Percentiles rank a stretch among this genome's conserved stretches.
Conservation (phyloP, 1,284 basidiomycete genomes). For the Bothia castanella region DNA sequence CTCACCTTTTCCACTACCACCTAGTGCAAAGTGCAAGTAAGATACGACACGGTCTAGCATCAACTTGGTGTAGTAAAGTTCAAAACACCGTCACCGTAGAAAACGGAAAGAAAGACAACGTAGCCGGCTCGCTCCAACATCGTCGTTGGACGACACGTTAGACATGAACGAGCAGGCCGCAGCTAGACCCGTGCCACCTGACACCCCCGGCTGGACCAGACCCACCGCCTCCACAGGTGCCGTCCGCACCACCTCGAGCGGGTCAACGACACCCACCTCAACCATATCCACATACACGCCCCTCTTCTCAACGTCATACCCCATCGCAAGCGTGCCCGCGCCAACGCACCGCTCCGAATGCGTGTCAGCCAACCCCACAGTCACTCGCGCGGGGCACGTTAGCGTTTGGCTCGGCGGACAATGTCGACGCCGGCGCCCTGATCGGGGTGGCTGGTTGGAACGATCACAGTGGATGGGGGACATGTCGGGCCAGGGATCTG, state of each 20-base stretch:
- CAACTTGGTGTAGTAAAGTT: too few relatives aligned
- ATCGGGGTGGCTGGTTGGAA: conserved; percentile 92
- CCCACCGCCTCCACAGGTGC: conserved; percentile 86
- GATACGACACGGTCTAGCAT: too few relatives aligned
- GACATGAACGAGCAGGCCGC: too few relatives aligned
- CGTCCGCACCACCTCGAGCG: conserved; percentile 88
- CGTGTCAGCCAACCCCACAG: conserved; percentile 88
- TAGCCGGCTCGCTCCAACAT: too few relatives aligned
- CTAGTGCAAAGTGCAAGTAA: too few relatives aligned
- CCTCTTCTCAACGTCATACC: conserved; percentile 90
- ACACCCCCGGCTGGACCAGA: too few relatives aligned
- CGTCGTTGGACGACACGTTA: too few relatives aligned
- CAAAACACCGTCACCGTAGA: too few relatives aligned
- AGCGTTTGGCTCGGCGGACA: conserved; percentile 88
- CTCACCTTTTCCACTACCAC: too few relatives aligned
- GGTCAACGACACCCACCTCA: conserved; percentile 90
- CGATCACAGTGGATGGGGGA: conserved; percentile 49
- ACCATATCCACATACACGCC: conserved; percentile 96
- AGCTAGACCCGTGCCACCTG: too few relatives aligned
- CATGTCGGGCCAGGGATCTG: conserved; percentile 44
- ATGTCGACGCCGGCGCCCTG: conserved; percentile 95
- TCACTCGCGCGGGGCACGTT: conserved; percentile 84
- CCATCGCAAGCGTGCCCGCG: conserved; percentile 74
- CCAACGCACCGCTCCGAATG: conserved; percentile 67
- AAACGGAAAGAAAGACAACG: too few relatives aligned